Conservation (phyloP, 495 filamentous ascomycete genomes). For the Halenospora varia region DNA sequence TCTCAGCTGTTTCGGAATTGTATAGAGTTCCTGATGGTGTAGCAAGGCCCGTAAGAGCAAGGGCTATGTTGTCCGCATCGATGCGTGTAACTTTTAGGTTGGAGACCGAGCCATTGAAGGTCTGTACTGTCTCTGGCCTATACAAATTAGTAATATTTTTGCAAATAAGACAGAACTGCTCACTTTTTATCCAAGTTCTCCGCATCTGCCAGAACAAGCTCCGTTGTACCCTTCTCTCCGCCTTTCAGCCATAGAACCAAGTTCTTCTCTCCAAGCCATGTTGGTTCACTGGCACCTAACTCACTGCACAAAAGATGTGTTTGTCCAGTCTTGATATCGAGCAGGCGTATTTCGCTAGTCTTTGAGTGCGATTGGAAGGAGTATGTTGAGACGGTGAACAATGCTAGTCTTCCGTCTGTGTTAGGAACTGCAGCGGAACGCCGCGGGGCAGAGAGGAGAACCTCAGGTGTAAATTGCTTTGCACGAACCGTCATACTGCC, state of each 20-base stretch:
- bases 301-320: constrained; percentile 64
- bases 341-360: constrained; percentile 66
- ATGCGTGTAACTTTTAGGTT: constrained; percentile 68
- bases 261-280: constrained; percentile 68
- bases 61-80: constrained; percentile 58
- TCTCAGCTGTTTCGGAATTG: constrained; percentile 53
- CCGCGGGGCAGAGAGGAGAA: constrained; percentile 80
- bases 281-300: constrained; percentile 59
- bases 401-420: constrained; percentile 58
- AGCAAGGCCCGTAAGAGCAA: constrained; percentile 62
- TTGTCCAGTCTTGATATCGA: constrained; percentile 67
- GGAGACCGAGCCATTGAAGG: constrained; percentile 63
- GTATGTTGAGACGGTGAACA: constrained; percentile 75
- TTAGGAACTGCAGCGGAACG: constrained; percentile 76
- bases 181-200: constrained; percentile 44
- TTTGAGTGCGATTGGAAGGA: constrained; percentile 78
- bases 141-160: constrained; percentile 1
- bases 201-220: constrained; percentile 55
- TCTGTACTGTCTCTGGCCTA: constrained; percentile 38
- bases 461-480: constrained; percentile 72
- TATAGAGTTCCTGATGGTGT: constrained; percentile 58
- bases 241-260: constrained; percentile 61
- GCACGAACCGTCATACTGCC: constrained; percentile 63
- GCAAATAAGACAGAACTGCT: constrained; percentile 6
- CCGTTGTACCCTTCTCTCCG: constrained; percentile 64